Evolutionary conservation across 1,139 yeast genomes (phyloP).

Genomic region (Sugiyamaella sp.): DNA sequence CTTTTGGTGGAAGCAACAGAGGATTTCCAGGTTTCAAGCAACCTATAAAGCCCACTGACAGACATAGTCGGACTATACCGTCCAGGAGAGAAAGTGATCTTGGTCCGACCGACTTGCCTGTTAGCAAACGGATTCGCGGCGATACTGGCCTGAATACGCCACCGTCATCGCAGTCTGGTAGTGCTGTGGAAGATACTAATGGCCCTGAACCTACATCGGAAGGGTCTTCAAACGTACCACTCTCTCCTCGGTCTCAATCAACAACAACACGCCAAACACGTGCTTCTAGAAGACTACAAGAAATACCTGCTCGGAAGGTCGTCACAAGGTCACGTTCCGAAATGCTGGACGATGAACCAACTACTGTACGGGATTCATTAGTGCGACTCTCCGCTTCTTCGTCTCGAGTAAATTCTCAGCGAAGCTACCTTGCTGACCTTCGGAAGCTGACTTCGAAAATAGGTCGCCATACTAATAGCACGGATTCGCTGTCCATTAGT

Average conservation of each 20-base stretch:
- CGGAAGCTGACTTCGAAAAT: neutral
- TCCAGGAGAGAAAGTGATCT: conserved; percentile 8
- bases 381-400: conserved; percentile 5
- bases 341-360: conserved; percentile 17
- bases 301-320: conserved; percentile 1
- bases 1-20: conserved; percentile 17
- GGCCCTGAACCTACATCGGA: neutral
- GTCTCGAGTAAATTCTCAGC: neutral
- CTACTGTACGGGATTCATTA: conserved; percentile 3
- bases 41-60: conserved; percentile 9
- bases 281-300: conserved; percentile 10
- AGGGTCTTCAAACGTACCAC: conserved; percentile 1
- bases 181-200: neutral
- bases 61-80: neutral
- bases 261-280: conserved; percentile 10
- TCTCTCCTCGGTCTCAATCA: conserved; percentile 17
- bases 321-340: conserved; percentile 10
- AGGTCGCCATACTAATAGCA: neutral
- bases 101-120: conserved; percentile 11
- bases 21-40: conserved; percentile 12
- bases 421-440: conserved; percentile 9
- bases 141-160: conserved; percentile 6
- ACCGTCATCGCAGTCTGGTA: neutral
- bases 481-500: conserved; percentile 5
- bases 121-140: neutral